Percentiles rank a stretch among this genome's conserved stretches.
Evolutionary conservation across 768 basidiomycete genomes (phyloP).

Genomic region (Scleroderma citrinum): DNA sequence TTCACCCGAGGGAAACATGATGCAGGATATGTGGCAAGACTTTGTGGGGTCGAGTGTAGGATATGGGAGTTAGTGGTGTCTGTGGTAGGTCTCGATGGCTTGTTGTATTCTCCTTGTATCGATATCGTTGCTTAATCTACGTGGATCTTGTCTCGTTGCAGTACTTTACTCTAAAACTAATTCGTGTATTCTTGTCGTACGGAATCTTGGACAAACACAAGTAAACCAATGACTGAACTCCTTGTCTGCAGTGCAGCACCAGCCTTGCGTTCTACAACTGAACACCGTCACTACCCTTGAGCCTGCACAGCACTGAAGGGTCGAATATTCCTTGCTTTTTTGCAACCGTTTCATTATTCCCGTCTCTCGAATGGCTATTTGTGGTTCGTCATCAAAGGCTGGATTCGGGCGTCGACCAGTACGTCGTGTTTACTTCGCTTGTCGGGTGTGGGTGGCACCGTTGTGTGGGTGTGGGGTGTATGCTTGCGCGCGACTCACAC

Average conservation of each 20-base stretch:
- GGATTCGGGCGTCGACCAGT: constrained; percentile 46
- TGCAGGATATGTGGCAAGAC: constrained; percentile 61
- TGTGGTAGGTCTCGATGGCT: neutral
- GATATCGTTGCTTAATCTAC: neutral
- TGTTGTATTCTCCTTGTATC: constrained; percentile 2
- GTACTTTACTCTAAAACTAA: neutral
- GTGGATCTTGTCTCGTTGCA: neutral
- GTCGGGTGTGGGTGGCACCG: neutral
- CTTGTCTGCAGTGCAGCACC: too few relatives aligned
- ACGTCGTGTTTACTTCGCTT: constrained; percentile 8
- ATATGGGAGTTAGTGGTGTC: constrained; percentile 11
- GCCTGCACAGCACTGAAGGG: neutral
- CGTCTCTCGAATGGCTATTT: constrained; percentile 45
- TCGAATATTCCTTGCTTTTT: neutral
- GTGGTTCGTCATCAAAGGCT: constrained; percentile 47
- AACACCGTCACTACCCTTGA: too few relatives aligned
- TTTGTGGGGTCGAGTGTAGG: constrained; percentile 39
- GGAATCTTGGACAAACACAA: neutral
- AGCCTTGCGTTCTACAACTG: too few relatives aligned
- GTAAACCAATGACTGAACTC: neutral
- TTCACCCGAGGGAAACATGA: constrained; percentile 51
- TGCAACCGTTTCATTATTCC: constrained; percentile 11
- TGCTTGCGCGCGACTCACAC: constrained; percentile 5
- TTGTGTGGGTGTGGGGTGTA: neutral
- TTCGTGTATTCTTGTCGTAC: neutral